Evolutionary conservation across 805 yeast species (phyloP).

Genomic region (Metschnikowia corniflorae): DNA sequence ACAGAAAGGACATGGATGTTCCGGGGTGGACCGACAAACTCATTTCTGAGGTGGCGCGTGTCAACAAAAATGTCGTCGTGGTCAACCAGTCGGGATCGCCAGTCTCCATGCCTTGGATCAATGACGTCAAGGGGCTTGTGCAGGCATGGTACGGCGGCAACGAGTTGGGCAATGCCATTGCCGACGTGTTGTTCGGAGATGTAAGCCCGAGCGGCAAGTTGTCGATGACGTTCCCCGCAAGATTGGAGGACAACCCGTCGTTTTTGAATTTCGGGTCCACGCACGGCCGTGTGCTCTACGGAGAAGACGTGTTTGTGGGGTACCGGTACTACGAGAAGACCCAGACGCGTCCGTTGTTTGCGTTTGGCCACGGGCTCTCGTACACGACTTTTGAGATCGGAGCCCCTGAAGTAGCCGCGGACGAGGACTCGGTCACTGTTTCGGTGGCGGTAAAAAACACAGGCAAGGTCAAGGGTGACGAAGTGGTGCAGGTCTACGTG

Average conservation of each 20-base stretch:
- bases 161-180: conserved; percentile 31
- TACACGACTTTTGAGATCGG: conserved; percentile 24
- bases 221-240: conserved; percentile 24
- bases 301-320: conserved; percentile 33
- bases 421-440: conserved; percentile 18
- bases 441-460: conserved; percentile 22
- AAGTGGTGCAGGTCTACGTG: conserved; percentile 29
- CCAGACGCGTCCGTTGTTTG: conserved; percentile 25
- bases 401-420: conserved; percentile 14
- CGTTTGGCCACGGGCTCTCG: conserved; percentile 33
- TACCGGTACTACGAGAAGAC: conserved; percentile 31
- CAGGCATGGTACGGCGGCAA: conserved; percentile 39
- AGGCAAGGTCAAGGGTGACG: conserved; percentile 25
- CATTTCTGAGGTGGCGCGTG: conserved; percentile 24
- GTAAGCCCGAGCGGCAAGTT: conserved; percentile 31
- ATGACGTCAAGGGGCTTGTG: conserved; percentile 22
- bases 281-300: conserved; percentile 31
- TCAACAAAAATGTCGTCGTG: conserved; percentile 28
- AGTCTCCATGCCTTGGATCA: conserved; percentile 30
- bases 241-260: conserved; percentile 26
- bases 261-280: conserved; percentile 28
- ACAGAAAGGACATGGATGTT: conserved; percentile 27
- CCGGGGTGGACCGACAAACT: conserved; percentile 27
- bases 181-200: conserved; percentile 32
- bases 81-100: conserved; percentile 36